Percentiles rank a stretch among this genome's conserved stretches.
Evolutionary conservation across 257 asterid genomes (phyloP).

Genomic region (Verbascum thapsus): DNA sequence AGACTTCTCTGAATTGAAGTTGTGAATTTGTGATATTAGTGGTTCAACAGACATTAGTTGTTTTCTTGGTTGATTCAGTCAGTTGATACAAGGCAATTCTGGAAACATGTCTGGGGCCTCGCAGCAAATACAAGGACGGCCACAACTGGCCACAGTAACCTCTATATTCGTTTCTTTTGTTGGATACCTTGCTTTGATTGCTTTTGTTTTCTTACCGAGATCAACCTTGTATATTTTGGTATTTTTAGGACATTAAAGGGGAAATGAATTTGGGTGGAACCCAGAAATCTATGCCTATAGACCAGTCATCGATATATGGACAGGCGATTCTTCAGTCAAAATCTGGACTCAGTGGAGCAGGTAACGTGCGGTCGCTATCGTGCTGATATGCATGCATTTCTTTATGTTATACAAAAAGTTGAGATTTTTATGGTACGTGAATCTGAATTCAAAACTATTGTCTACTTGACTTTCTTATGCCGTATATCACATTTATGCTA

Average conservation of each 20-base stretch:
- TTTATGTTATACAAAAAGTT: neutral
- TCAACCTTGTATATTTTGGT: conserved; percentile 24
- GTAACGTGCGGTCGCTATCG: conserved; percentile 35
- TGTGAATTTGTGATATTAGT: neutral
- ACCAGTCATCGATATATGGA: conserved; percentile 89
- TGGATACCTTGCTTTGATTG: conserved; percentile 10
- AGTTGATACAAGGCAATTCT: conserved; percentile 83
- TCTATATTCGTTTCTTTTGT: conserved; percentile 23
- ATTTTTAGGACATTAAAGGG: conserved; percentile 70
- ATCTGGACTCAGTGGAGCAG: conserved; percentile 93
- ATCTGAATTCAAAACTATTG: neutral
- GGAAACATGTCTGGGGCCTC: conserved; percentile 88
- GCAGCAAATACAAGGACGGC: conserved; percentile 98
- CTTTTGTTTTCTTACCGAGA: conserved; percentile 26
- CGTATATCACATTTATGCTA: too few relatives aligned
- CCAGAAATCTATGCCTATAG: conserved; percentile 84
- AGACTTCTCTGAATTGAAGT: conserved; percentile 11
- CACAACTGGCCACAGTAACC: conserved; percentile 75
- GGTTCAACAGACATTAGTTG: neutral
- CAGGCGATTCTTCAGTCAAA: conserved; percentile 94
- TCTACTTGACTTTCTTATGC: neutral
- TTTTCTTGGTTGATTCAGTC: conserved; percentile 65
- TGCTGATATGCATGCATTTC: neutral
- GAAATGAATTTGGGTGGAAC: conserved; percentile 71
- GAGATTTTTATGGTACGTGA: neutral